Percentiles rank a stretch among this genome's conserved stretches.
Conservation (phyloP, 2,329 filamentous ascomycete species). For the Pestalotiopsis sp. region DNA sequence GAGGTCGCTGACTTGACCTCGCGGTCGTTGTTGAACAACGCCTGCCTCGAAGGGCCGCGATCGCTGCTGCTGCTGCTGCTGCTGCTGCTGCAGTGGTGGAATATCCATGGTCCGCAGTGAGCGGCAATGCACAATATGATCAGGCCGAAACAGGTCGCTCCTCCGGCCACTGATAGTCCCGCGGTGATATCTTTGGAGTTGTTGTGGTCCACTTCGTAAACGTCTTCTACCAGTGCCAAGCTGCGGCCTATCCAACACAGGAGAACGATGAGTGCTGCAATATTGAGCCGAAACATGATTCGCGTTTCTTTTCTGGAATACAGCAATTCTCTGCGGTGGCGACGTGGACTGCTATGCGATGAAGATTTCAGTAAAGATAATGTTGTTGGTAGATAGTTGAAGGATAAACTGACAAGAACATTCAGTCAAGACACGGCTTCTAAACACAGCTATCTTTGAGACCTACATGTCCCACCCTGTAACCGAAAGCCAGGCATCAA, state of each 20-base stretch:
- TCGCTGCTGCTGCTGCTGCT: no score
- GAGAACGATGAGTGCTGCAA: background rate
- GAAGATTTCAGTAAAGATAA: no score
- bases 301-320: background rate
- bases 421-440: no score
- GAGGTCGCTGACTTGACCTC: background rate
- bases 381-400: no score
- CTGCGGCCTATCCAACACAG: background rate
- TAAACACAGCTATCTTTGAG: no score
- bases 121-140: constrained; percentile 3
- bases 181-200: constrained; percentile 3
- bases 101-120: background rate
- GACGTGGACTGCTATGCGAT: no score
- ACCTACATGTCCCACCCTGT: background rate
- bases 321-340: background rate
- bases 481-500: background rate
- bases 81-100: background rate
- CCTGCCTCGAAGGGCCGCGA: background rate
- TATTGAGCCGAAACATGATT: background rate
- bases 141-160: background rate
- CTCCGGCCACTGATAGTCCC: background rate
- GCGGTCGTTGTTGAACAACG: background rate
- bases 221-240: background rate
- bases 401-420: no score
- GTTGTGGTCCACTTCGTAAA: background rate